Evolutionary conservation across 345 rosid species (phyloP), one percentile per base, ranked within the genome.

Genomic region (Murraya koenigii): DNA sequence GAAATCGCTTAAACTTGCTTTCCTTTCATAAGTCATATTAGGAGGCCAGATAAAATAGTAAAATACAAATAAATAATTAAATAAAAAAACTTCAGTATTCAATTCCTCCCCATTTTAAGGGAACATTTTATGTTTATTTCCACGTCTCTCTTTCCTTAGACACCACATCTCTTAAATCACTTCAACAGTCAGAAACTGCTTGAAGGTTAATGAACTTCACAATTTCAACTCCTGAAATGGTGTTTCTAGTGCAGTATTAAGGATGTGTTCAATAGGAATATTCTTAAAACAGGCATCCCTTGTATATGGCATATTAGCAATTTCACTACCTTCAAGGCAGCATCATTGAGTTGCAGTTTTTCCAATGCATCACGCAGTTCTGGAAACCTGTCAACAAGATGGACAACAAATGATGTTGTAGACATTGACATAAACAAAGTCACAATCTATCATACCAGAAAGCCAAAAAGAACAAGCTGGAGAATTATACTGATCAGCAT

Each of bases 331-430:
- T 95, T 95, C 80, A 95, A 77, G 15, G 99, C 98, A 78, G 99
- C 98, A 83, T 95, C 99, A 85, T 95, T 95, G 62, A 95, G 98
- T 81, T 95, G 99, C 78, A 95, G 86, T 85, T 95, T 95, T 77
- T 93, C 97, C 91, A 95, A 85, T 0, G 99, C 99, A 86, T 95
- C 99, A 56, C 98, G 99, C 80, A 95, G 79, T 80, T 95, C 99
- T 0, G 93, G 84, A 74, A 92, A 95, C 89, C 99, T 95, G 83
- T 75, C 83, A 84, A 75, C 36, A 79, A 73, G 66, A 66, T 20
- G 52, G 47, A 84, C 81, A 70, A 81, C 49, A 64, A 78, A 52
- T 33, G 71, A 65, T 39, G 44, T 66, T 47, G 72, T 39, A 38
- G 76, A 66, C 55, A 64, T 14, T 58, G 71, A 23, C 56, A 66